Evolutionary conservation across 2,329 filamentous ascomycete genomes (phyloP).

Genomic region (Ophiocordyceps unilateralis): DNA sequence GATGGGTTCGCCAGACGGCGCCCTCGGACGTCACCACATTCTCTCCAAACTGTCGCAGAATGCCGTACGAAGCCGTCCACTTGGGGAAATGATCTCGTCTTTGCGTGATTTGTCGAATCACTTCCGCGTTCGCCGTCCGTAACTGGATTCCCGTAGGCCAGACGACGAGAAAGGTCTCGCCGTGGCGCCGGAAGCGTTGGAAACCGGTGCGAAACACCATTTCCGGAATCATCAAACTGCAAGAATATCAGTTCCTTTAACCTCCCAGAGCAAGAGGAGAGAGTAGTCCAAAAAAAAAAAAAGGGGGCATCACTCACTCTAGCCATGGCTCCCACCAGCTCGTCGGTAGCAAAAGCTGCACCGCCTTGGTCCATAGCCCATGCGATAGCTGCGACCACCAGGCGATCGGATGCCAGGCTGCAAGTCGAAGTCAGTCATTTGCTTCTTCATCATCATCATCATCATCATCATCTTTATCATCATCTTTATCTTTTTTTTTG

Average conservation of each 20-base stretch:
- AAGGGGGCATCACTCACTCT: slow-evolving; percentile 22
- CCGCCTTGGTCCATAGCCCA: slow-evolving; percentile 29
- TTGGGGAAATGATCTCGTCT: slow-evolving; percentile 52
- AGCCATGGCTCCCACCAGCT: slow-evolving; percentile 40
- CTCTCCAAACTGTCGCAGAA: slow-evolving; percentile 38
- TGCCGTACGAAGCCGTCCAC: slow-evolving; percentile 16
- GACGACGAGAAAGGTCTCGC: slow-evolving; percentile 49
- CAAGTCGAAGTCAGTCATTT: no score
- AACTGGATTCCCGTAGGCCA: slow-evolving; percentile 35
- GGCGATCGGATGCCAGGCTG: slow-evolving; percentile 24
- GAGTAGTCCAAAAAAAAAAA: not conserved
- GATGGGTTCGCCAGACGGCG: slow-evolving; percentile 50
- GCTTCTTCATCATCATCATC: not conserved
- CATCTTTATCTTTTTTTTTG: no score
- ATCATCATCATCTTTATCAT: no score
- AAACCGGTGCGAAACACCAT: slow-evolving; percentile 41
- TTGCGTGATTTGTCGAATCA: slow-evolving; percentile 45
- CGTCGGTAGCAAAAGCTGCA: slow-evolving; percentile 17
- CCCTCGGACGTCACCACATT: slow-evolving; percentile 60
- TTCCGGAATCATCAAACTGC: slow-evolving; percentile 38
- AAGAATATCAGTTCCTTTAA: not conserved
- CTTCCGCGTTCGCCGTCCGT: slow-evolving; percentile 45
- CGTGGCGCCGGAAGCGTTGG: slow-evolving; percentile 37
- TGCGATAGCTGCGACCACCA: slow-evolving; percentile 37
- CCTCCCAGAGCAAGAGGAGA: not conserved